Conservation (phyloP, 768 basidiomycete genomes). For the Chalciporus chontae region DNA sequence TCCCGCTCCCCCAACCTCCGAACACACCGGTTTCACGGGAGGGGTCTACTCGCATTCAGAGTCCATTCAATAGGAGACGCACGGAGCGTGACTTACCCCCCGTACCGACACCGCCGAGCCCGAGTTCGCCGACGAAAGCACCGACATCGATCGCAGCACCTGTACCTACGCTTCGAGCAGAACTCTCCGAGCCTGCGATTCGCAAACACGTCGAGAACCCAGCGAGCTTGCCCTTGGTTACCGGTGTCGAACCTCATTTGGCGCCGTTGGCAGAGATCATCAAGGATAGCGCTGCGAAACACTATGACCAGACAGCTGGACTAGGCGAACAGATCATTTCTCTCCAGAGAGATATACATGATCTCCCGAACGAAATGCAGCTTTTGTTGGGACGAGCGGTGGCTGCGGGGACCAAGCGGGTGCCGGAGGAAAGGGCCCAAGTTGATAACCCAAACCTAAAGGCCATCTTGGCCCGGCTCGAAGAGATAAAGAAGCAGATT, state of each 20-base stretch:
- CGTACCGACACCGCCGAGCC: constrained; percentile 5
- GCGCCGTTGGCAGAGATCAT: constrained; percentile 32
- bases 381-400: constrained; percentile 10
- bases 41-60: constrained; percentile 15
- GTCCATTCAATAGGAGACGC: constrained; percentile 19
- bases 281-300: constrained; percentile 33
- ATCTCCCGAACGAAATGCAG: constrained; percentile 27
- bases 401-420: constrained; percentile 1
- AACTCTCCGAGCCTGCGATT: constrained; percentile 20
- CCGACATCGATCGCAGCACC: background rate
- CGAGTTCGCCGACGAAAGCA: constrained; percentile 7
- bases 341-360: constrained; percentile 29
- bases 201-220: constrained; percentile 17
- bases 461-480: constrained; percentile 12
- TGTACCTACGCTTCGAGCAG: constrained; percentile 7
- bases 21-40: constrained; percentile 6
- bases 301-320: constrained; percentile 34
- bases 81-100: background rate
- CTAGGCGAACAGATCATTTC: constrained; percentile 32
- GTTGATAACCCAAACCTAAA: constrained; percentile 2
- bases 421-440: background rate
- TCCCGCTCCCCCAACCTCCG: constrained; percentile 21
- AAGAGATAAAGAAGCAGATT: constrained; percentile 17
- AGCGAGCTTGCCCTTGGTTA: constrained; percentile 6
- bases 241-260: constrained; percentile 16